Evolutionary conservation across 2,329 filamentous ascomycete species (phyloP).

Genomic region (Nectriaceae sp.): DNA sequence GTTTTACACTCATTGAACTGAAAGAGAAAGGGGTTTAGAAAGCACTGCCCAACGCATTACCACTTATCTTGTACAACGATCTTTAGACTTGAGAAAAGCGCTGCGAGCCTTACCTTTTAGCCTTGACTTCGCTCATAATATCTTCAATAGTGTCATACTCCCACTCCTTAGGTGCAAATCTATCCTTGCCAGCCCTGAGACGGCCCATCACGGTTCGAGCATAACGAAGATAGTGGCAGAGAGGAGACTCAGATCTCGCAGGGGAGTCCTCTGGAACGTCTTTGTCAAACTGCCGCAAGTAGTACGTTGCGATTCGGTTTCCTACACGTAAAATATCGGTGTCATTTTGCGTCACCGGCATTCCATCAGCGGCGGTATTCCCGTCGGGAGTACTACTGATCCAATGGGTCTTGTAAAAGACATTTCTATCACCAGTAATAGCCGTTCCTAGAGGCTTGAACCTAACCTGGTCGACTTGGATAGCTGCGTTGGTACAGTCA

Average conservation of each 20-base stretch:
- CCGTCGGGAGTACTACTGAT: not conserved
- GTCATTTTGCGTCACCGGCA: not conserved
- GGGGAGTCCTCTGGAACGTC: not conserved
- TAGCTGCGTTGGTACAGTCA: not conserved
- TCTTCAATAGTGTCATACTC: not conserved
- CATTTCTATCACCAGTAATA: not conserved
- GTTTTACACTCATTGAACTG: too few species aligned
- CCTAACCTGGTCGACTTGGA: not conserved
- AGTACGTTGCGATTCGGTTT: not conserved
- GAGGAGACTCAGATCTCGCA: not conserved
- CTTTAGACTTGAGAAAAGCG: too few species aligned
- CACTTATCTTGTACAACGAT: too few species aligned
- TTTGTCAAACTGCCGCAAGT: not conserved
- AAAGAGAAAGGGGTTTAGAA: too few species aligned
- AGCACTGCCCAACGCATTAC: too few species aligned
- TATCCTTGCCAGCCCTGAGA: not conserved
- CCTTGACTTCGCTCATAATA: too few species aligned
- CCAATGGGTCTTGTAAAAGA: not conserved
- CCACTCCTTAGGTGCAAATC: not conserved
- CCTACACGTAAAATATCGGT: not conserved
- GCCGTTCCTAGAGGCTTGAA: not conserved
- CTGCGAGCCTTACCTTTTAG: too few species aligned
- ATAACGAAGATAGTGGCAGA: not conserved
- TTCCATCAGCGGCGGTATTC: not conserved
- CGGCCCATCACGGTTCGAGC: not conserved